Evolutionary conservation across 768 basidiomycete genomes (phyloP), one percentile per base, ranked within the genome.

Genomic region (Dioszegia aurantiaca): DNA sequence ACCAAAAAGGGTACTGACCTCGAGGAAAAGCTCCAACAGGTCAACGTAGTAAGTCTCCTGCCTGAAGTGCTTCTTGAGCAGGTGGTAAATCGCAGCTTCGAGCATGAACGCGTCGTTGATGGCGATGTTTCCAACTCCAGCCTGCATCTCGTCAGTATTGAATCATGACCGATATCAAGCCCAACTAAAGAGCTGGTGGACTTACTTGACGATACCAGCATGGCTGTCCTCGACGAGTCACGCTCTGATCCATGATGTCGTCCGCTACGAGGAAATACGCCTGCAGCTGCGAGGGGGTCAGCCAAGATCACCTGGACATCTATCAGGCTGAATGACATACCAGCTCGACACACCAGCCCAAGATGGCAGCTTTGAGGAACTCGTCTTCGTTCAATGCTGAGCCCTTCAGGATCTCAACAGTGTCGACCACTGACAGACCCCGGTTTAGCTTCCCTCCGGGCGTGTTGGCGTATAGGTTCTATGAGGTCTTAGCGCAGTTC

Each of bases 101-200:
- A 97, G 86, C 88, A 98, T 89, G 82, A 95, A 91, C 1, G 89
- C 80, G 74, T 98, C 94, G 80, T 97, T 97, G 80, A 97, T 87
- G 4, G 94, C 92, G 62, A 95, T 85, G 78, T 86, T 85, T 44
- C 86, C 86, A 61, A 94, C 85, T 48, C 67, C 65, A 16, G 79
- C 80, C 56, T 81, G 48, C 10, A 28, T 3, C 27, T 16, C 11
- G 9, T 52, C 33, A 39, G 30, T 28, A 6, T 21, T 23, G 21
- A 4, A 3, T 30, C 14, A 17, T 8, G 17, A 6, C 36, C 23
- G 31, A 19, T 31, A 2, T 16, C 5, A 12, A 36, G 26, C 28
- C n/a, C 28, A 27, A 17, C 11, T 21, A 24, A 5, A 49, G 27
- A 42, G n/a, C n/a, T n/a, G n/a, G n/a, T n/a, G 14, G 21, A 17